Base-by-base conservation (phyloP, 2,329 filamentous ascomycete genomes). In the Venturia oleaginea region DNA sequence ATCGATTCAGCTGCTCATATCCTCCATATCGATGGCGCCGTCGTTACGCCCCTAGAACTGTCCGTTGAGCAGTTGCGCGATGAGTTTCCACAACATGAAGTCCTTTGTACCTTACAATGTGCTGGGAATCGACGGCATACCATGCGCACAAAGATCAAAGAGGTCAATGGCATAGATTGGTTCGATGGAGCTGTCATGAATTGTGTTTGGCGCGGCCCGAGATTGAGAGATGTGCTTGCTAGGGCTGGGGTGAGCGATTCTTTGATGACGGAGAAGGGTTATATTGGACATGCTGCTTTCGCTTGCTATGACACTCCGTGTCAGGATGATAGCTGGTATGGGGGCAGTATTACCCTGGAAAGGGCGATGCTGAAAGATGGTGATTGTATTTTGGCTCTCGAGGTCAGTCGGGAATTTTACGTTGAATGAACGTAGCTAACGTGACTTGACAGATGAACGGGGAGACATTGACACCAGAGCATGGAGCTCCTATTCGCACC, bases 301-400 rank as follows among this genome's bases (percentile, higher is more conserved):
- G 79, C 80, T 15, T 85, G 81, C 67, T 77, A 79, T 67, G 76
- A 81, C 66, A 79, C 78, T 2, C 72, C 76, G n/a, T 80, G 77
- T 48, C 79, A 86, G 70, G 81, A 85, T 2, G 83, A 84, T 65
- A 75, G 75, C n/a, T 86, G 79, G 76, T 87, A 86, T 70, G 84
- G 84, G 10, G 80, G 78, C 19, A 82, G 79, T 64, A 81, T 86
- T 54, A 76, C 79, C n/a, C 70, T 84, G 24, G 72, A 71, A 24
- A 73, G 80, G 63, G 80, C 76, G 57, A 70, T 82, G 72, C 68
- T 74, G 40, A 68, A 71, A 27, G 76, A 77, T 40, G 76, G 75
- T 55, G 80, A 81, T 61, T 76, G 78, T 46, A 76, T 83, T 65
- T 68, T 83, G 27, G 80, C 80, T 11, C 70, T 82, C 54, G 77